A percentile compares a stretch with the other conserved stretches of the same genome.
phyloP scores from a whole-genome alignment of 805 yeast genomes.

The Isabelozyma rhagii region DNA sequence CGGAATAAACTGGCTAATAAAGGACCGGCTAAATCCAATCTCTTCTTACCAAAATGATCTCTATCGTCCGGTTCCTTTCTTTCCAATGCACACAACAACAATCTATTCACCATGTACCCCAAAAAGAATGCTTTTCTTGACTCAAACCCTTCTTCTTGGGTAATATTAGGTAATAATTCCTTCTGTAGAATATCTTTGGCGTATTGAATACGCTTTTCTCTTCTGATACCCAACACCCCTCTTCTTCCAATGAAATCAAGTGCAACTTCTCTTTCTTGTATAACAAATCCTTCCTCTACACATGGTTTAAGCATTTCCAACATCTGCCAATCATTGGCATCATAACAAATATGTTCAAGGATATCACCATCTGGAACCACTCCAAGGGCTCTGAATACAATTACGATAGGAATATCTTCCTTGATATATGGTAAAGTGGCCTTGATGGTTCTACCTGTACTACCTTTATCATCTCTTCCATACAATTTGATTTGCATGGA shows the following conservation, averaged over 20 bases:
- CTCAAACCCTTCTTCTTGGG: slow-evolving; percentile 96
- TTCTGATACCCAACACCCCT: slow-evolving; percentile 92
- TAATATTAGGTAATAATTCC: slow-evolving; percentile 94
- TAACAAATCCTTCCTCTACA: slow-evolving; percentile 97
- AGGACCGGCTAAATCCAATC: slow-evolving; percentile 98
- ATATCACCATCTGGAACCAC: slow-evolving; percentile 99
- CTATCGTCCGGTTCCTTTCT: slow-evolving; percentile 98
- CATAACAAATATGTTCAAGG: slow-evolving; percentile 96
- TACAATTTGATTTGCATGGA: slow-evolving; percentile 91
- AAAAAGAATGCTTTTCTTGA: slow-evolving; percentile 94
- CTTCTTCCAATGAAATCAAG: slow-evolving; percentile 97
- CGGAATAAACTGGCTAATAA: slow-evolving; percentile 93
- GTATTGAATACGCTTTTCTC: slow-evolving; percentile 97
- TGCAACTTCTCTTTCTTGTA: slow-evolving; percentile 97
- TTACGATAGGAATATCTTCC: slow-evolving; percentile 94
- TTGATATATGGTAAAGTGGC: slow-evolving; percentile 96
- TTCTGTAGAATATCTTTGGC: slow-evolving; percentile 96
- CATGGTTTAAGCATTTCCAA: slow-evolving; percentile 98
- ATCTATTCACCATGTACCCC: slow-evolving; percentile 96
- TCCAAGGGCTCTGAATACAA: slow-evolving; percentile 96
- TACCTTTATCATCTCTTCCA: slow-evolving; percentile 74
- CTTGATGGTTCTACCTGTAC: slow-evolving; percentile 76
- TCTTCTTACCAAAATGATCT: slow-evolving; percentile 98
- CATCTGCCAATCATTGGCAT: slow-evolving; percentile 99
- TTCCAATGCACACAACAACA: slow-evolving; percentile 91